These are phyloP conservation scores for Rubroshorea leprosula DNA, from an alignment of 345 rosid genomes.

Conservation along the genomic window DNA sequence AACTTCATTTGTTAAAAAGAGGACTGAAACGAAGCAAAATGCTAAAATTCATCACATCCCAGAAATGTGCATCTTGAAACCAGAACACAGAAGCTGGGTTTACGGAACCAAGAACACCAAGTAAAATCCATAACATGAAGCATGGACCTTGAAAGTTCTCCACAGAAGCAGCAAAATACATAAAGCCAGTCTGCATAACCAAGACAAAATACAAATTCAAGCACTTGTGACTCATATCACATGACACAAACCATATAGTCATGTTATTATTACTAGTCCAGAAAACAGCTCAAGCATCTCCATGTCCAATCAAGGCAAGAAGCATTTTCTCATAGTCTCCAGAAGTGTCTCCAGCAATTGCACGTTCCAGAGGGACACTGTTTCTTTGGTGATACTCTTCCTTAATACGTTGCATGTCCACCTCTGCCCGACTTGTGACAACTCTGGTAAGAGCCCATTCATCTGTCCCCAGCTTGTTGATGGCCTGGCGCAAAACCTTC, in stretches of 20 bases:
- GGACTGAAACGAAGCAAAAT: no score
- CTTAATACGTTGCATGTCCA: slow-evolving; percentile 75
- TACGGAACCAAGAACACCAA: not conserved
- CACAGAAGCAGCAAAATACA: not conserved
- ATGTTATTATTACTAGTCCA: not conserved
- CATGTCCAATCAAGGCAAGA: slow-evolving; percentile 63
- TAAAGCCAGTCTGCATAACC: no score
- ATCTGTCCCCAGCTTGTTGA: slow-evolving; percentile 75
- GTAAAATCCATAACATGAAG: not conserved
- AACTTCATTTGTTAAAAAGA: no score
- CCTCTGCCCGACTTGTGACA: slow-evolving; percentile 72
- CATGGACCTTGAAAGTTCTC: slow-evolving; percentile 1
- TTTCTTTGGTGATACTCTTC: slow-evolving; percentile 74
- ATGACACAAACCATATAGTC: not conserved
- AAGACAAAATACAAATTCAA: slow-evolving; percentile 7
- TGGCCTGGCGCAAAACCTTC: slow-evolving; percentile 65
- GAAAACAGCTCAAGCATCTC: slow-evolving; percentile 34
- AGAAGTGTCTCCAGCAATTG: slow-evolving; percentile 61
- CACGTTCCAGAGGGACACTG: slow-evolving; percentile 65
- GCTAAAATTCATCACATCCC: no score
- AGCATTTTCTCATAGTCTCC: slow-evolving; percentile 83
- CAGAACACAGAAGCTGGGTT: not conserved
- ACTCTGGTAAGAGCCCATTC: slow-evolving; percentile 82
- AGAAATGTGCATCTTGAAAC: no score
- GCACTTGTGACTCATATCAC: slow-evolving; percentile 1